Conservation (phyloP, 805 yeast genomes). For the Kluyveromyces dobzhanskii region DNA sequence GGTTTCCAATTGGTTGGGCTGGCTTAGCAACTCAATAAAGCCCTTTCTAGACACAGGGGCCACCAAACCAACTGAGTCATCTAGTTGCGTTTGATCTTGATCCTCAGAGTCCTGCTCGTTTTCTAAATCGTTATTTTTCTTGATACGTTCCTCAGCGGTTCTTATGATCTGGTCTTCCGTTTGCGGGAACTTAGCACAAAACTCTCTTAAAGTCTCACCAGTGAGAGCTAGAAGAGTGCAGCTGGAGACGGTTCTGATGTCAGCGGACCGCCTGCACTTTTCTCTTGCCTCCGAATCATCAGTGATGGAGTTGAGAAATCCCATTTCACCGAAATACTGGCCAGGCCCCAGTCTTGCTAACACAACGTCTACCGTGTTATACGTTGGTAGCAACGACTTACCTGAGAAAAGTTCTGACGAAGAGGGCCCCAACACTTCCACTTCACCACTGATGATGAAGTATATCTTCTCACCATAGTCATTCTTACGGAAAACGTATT, state of each 20-base stretch:
- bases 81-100: background rate
- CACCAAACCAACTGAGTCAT: background rate
- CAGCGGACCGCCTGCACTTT: slow-evolving; percentile 43
- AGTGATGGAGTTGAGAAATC: slow-evolving; percentile 45
- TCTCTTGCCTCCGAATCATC: slow-evolving; percentile 13
- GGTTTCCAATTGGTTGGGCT: too few relatives aligned
- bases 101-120: background rate
- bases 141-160: slow-evolving; percentile 48
- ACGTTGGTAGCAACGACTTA: slow-evolving; percentile 27
- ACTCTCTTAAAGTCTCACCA: slow-evolving; percentile 43
- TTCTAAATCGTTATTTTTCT: slow-evolving; percentile 19
- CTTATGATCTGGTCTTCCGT: slow-evolving; percentile 50
- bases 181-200: slow-evolving; percentile 50
- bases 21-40: background rate
- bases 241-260: slow-evolving; percentile 51
- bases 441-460: slow-evolving; percentile 60
- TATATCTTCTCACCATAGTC: slow-evolving; percentile 56
- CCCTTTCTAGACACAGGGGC: slow-evolving; percentile 10
- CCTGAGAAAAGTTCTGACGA: slow-evolving; percentile 21
- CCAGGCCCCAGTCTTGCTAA: slow-evolving; percentile 55
- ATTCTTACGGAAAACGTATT: slow-evolving; percentile 51
- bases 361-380: slow-evolving; percentile 11
- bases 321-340: slow-evolving; percentile 71
- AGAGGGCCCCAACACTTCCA: slow-evolving; percentile 46
- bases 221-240: slow-evolving; percentile 55